phyloP scores from a whole-genome alignment of 129 eudicot species.

The Solidago caesia region DNA sequence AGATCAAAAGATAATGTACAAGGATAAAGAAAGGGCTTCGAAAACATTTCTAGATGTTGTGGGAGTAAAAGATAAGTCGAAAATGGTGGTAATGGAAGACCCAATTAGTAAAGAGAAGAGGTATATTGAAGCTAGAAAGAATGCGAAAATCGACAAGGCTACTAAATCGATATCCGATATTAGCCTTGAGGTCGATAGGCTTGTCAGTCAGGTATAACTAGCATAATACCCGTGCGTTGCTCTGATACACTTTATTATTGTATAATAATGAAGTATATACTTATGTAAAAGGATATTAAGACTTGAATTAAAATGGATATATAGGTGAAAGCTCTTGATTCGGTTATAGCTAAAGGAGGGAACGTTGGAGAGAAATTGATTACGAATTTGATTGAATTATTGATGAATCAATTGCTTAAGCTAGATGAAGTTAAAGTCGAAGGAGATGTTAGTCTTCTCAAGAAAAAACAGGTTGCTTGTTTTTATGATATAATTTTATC shows the following conservation, averaged over 20 bases:
- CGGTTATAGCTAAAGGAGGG: conserved; percentile 68
- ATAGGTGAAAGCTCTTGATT: conserved; percentile 75
- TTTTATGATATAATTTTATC: neutral
- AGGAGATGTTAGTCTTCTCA: conserved; percentile 69
- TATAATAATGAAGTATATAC: too few species aligned
- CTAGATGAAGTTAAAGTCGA: conserved; percentile 67
- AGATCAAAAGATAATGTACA: conserved; percentile 74
- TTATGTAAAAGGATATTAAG: too few species aligned
- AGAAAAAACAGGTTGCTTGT: conserved; percentile 72
- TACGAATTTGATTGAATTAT: conserved; percentile 46
- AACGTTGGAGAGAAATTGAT: conserved; percentile 65
- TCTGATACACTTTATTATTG: too few species aligned
- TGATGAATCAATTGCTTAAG: conserved; percentile 83
- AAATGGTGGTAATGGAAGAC: conserved; percentile 76
- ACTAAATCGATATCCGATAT: conserved; percentile 59
- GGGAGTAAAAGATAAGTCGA: conserved; percentile 85
- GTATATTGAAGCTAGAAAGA: conserved; percentile 65
- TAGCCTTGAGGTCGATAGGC: conserved; percentile 74
- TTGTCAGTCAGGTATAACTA: conserved; percentile 65
- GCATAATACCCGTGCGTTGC: too few species aligned
- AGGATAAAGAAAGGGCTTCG: conserved; percentile 75
- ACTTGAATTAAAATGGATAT: neutral
- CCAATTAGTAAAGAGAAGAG: conserved; percentile 78
- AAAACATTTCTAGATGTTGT: conserved; percentile 63
- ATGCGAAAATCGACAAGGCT: conserved; percentile 63